These are phyloP conservation scores for Pueraria montana DNA, from an alignment of 306 rosid genomes.

Conservation along the genomic window DNA sequence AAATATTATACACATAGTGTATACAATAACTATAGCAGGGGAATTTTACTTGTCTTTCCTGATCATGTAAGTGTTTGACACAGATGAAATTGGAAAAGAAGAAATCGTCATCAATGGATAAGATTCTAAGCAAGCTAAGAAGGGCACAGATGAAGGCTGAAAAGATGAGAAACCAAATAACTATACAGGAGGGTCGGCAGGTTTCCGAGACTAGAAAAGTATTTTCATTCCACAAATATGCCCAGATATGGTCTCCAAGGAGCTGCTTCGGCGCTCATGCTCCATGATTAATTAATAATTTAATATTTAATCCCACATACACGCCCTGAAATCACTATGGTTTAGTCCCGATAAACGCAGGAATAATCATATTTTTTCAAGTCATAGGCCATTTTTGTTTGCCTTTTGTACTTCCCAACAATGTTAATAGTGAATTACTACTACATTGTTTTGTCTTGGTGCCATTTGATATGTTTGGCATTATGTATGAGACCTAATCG, in stretches of 20 bases:
- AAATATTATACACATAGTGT: neutral
- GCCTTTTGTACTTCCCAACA: neutral
- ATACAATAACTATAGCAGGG: neutral
- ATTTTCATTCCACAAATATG: conserved; percentile 48
- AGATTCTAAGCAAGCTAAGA: conserved; percentile 79
- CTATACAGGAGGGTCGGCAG: conserved; percentile 41
- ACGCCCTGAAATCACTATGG: neutral
- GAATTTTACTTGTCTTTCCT: neutral
- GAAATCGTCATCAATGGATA: conserved; percentile 85
- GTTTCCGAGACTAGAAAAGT: conserved; percentile 42
- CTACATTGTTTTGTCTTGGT: neutral
- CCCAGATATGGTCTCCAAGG: conserved; percentile 46
- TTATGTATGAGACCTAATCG: neutral
- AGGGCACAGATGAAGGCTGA: conserved; percentile 78
- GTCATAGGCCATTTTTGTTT: conserved; percentile 22
- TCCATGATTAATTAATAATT: conserved; percentile 18
- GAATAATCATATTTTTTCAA: conserved; percentile 38
- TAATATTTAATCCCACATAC: neutral
- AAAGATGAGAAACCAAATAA: conserved; percentile 67
- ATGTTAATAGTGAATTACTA: neutral
- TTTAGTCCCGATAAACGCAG: neutral
- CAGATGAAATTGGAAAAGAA: conserved; percentile 92
- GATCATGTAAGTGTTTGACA: conserved; percentile 42
- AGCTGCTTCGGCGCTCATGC: conserved; percentile 51
- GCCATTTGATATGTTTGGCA: conserved; percentile 20